A percentile compares a stretch with the other conserved stretches of the same genome.
Conservation (phyloP, 2,329 filamentous ascomycete genomes). For the Alternaria gaisen region DNA sequence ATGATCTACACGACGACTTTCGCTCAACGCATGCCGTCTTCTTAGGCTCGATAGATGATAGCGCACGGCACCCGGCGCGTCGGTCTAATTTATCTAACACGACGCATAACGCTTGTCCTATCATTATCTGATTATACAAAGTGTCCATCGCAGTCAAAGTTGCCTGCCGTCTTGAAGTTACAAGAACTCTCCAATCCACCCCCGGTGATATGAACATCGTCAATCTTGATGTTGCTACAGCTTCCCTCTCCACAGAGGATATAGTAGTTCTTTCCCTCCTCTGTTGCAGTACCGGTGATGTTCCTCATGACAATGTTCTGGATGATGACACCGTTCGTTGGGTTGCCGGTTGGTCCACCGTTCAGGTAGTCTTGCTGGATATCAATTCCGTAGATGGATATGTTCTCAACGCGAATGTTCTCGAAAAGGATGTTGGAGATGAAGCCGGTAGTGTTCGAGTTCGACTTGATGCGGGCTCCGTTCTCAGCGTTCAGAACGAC, state of each 20-base stretch:
- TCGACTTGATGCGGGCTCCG: constrained; percentile 66
- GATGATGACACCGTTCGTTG: constrained; percentile 58
- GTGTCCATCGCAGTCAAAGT: constrained; percentile 37
- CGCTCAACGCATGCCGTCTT: background rate
- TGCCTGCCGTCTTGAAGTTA: constrained; percentile 38
- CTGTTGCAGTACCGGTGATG: constrained; percentile 50
- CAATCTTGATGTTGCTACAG: constrained; percentile 63
- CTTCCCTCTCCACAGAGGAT: constrained; percentile 63
- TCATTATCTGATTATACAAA: constrained; percentile 7
- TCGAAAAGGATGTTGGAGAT: constrained; percentile 26
- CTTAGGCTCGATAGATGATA: background rate
- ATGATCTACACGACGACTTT: background rate
- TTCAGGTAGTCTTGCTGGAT: constrained; percentile 62
- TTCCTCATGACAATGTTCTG: constrained; percentile 51
- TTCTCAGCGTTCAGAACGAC: constrained; percentile 61
- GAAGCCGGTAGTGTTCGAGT: constrained; percentile 58
- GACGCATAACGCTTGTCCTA: background rate
- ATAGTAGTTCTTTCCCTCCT: constrained; percentile 53
- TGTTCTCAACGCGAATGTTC: constrained; percentile 47
- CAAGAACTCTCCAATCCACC: constrained; percentile 50
- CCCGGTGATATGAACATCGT: constrained; percentile 47
- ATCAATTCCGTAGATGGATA: constrained; percentile 58
- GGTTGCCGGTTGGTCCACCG: constrained; percentile 50
- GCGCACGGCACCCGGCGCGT: background rate
- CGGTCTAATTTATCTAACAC: background rate